Evolutionary conservation across 192 early-diverging fungal genomes (phyloP).

Genomic region (Cladochytrium replicatum): DNA sequence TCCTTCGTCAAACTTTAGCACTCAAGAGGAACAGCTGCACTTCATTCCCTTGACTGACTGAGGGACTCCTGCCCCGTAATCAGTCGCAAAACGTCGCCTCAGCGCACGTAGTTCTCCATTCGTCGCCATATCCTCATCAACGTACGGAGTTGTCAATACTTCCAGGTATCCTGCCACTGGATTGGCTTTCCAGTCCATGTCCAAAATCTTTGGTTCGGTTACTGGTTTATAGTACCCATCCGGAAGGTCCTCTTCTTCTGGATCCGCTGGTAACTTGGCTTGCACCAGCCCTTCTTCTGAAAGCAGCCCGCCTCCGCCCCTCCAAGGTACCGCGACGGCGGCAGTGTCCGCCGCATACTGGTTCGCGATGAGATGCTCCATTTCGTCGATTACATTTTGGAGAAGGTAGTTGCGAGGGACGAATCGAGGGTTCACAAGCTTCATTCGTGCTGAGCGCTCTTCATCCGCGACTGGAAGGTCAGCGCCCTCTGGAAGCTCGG

Average conservation of each 20-base stretch:
- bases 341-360: conserved; percentile 6
- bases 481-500: conserved; percentile 14
- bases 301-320: no score
- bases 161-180: conserved; percentile 7
- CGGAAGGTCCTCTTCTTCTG: no score
- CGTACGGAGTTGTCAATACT: conserved; percentile 23
- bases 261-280: no score
- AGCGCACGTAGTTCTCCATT: conserved; percentile 9
- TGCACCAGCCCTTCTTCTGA: no score
- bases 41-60: conserved; percentile 54
- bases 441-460: conserved; percentile 46
- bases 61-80: conserved; percentile 36
- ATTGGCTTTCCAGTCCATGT: neutral
- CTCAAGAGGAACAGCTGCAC: conserved; percentile 65
- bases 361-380: conserved; percentile 13
- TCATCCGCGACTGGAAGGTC: conserved; percentile 11
- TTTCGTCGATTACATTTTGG: conserved; percentile 43
- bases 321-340: neutral
- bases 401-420: conserved; percentile 73
- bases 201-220: neutral
- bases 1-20: no score
- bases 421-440: conserved; percentile 61
- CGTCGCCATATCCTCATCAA: conserved; percentile 22
- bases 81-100: conserved; percentile 26
- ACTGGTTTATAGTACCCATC: conserved; percentile 8